Base-by-base conservation (phyloP, 352 stramenopile species). In the Globisporangium nagaii region DNA sequence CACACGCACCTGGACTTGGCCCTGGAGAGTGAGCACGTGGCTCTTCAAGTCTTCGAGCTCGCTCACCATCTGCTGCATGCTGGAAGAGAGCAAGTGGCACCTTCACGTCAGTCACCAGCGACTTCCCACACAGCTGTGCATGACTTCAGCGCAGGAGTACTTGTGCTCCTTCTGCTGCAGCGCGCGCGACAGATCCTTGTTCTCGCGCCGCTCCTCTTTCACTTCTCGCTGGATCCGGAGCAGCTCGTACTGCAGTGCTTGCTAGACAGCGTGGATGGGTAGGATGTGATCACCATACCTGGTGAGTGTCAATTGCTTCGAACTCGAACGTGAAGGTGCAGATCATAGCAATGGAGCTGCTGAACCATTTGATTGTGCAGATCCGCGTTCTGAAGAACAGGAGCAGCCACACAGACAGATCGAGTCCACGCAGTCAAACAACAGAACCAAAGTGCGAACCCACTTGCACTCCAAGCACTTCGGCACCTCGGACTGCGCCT, bases 1-100 rank as follows among this genome's bases (percentile, higher is more conserved):
- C 8, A 32, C 15, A n/a, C 17, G 49, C 48, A 77, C 75, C 69
- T 86, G 74, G 39, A 84, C 39, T 30, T 88, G 73, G 0, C 69
- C 71, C 32, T 84, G 63, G 0, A 85, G 37, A 3, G 71, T 84
- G 36, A 70, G 34, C 4, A 78, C 49, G n/a, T 71, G 68, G 19
- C 50, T 66, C 39, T 66, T 67, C 0, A 70, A 27, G 9, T 75
- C 60, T 12, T 82, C 66, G 2, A 79, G 37, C 24, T 78, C 70
- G 12, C 50, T 63, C 4, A 24, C 61, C n/a, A 68, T 58, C 15
- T 72, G 47, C 30, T 73, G 58, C n/a, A 74, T 32, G n/a, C 48
- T 54, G 31, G 9, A 19, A 50, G 9, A 47, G n/a, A n/a, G n/a
- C n/a, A n/a, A n/a, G n/a, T n/a, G n/a, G n/a, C n/a, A n/a, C n/a